Base-by-base conservation (phyloP, 2,329 filamentous ascomycete species). In the Daldinia sp. region DNA sequence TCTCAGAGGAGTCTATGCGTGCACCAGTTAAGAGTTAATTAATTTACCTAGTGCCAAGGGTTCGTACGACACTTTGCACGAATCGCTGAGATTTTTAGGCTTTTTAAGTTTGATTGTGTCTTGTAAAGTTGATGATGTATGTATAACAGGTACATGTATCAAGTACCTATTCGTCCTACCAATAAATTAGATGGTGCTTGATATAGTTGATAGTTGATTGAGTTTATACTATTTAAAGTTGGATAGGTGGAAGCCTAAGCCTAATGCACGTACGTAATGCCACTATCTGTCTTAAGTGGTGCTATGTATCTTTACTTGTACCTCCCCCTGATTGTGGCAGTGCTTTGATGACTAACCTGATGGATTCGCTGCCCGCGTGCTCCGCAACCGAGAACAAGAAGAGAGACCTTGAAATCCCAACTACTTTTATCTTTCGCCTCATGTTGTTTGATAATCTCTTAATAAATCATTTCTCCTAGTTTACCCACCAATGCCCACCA, bases 301-400 rank as follows among this genome's bases (percentile, higher is more conserved):
- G 15, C 6, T n/a, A 30, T 13, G 46, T 50, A 20, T 10, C 12
- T 13, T 1, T 53, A 54, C 7, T 26, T 48, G 10, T 12, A 23
- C n/a, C 23, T 54, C 33, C 33, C 71, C 71, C 73, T 75, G 74
- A 74, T 60, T 70, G 74, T 74, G 74, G 74, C 74, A 67, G 74
- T 75, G 72, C 66, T 68, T 13, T 10, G 65, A 70, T 72, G 68
- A 72, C 68, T 69, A 71, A 71, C 56, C n/a, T 4, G 7, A 56
- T 26, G 23, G 42, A 37, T 28, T 18, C n/a, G 39, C 42, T 44
- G 50, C 37, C 60, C 63, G 66, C 62, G 28, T 59, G 59, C 63
- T 71, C 65, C 68, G 65, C 63, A 59, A 42, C 55, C 39, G 20
- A 9, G 23, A 59, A 39, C 41, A 13, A 30, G 46, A 50, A 33